Base-by-base conservation (phyloP, 2,329 filamentous ascomycete genomes). In the Penicillium sp. region DNA sequence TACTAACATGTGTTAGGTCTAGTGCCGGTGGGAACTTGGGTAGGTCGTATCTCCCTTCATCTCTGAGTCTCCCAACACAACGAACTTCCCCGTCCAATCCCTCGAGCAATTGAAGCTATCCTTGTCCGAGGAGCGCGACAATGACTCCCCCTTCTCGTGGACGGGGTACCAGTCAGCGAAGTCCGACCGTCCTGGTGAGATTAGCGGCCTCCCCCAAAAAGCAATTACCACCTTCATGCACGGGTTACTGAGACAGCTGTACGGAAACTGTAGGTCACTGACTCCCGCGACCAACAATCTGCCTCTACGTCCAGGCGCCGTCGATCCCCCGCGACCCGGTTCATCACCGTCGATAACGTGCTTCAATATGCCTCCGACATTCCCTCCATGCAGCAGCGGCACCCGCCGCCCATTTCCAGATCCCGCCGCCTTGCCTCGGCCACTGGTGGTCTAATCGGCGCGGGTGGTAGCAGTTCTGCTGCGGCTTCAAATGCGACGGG, bases 351-450 rank as follows among this genome's bases (percentile, higher is more conserved):
- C 69, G 93, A 98, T 74, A 95, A 92, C 67, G 88, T 97, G 57
- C 83, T 98, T 4, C 90, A 95, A 68, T 89, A 95, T 74, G 87
- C 90, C 52, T 93, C 89, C 43, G 91, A 96, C 65, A 93, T 98
- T 35, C 93, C 93, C 1, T 97, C 93, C 0, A 91, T 90, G 63
- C 92, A 96, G 70, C 88, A 89, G 48, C 84, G 93, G 33, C 79
- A 82, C 0, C 86, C 88, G 1, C 74, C 77, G 27, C 64, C 76
- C 65, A 67, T 50, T 44, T 55, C 59, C 42, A 57, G 64, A 27
- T 50, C 60, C 13, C 66, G 68, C 6, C 66, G 68, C 32, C 62
- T 71, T 15, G 65, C 63, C 6, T 63, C 65, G 9, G 63, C 66
- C 13, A 50, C 62, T 6, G 63, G 66, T 13, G 63, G 61, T 0